Evolutionary conservation across 768 basidiomycete species (phyloP).

Genomic region (Boletus reticulatus): DNA sequence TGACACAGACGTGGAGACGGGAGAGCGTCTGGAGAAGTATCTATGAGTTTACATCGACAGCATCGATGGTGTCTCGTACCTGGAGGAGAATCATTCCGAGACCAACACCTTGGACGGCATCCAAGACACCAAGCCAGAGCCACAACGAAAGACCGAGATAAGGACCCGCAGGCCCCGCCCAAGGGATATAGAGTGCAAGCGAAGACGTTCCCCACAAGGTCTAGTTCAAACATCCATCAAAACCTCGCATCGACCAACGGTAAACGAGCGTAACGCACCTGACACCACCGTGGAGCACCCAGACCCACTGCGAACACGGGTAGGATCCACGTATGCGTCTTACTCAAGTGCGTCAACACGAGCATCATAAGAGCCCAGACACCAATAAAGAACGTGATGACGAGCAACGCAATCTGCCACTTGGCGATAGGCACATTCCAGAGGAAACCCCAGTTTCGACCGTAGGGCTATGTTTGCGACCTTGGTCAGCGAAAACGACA

Average conservation of each 20-base stretch:
- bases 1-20: slow-evolving; percentile 91
- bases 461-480: slow-evolving; percentile 60
- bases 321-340: slow-evolving; percentile 93
- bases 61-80: slow-evolving; percentile 18
- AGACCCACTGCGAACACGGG: slow-evolving; percentile 95
- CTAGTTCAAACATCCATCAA: slow-evolving; percentile 30
- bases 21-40: slow-evolving; percentile 62
- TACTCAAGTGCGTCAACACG: slow-evolving; percentile 81
- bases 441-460: slow-evolving; percentile 93
- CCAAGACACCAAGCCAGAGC: slow-evolving; percentile 94
- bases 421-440: slow-evolving; percentile 83
- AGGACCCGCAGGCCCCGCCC: slow-evolving; percentile 83
- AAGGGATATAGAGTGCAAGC: slow-evolving; percentile 88
- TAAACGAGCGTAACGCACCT: slow-evolving; percentile 41
- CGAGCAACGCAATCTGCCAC: slow-evolving; percentile 79
- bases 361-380: slow-evolving; percentile 78
- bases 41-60: neutral
- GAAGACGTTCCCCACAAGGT: slow-evolving; percentile 97
- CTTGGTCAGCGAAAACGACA: slow-evolving; percentile 6
- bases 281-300: slow-evolving; percentile 94
- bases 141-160: slow-evolving; percentile 89
- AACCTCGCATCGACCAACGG: neutral
- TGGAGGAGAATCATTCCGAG: slow-evolving; percentile 89
- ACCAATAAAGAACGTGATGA: slow-evolving; percentile 81
- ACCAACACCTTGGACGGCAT: slow-evolving; percentile 92